Evolutionary conservation across 2,329 filamentous ascomycete species (phyloP).

Genomic region (Pseudogymnoascus sp.): DNA sequence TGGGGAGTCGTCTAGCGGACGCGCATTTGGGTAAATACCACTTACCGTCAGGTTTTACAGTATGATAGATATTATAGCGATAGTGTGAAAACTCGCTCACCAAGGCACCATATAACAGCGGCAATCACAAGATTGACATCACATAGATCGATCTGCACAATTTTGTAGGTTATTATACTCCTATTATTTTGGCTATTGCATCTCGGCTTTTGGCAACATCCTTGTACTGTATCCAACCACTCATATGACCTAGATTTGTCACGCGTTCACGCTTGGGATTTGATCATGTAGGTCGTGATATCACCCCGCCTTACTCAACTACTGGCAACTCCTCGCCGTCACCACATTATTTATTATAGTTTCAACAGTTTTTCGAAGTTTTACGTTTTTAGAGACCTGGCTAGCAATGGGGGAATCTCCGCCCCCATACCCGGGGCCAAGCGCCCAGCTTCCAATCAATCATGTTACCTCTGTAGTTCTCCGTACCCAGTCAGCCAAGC

Average conservation of each 20-base stretch:
- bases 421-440: neutral
- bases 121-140: neutral
- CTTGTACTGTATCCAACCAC: neutral
- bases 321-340: neutral
- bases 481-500: neutral
- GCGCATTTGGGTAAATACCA: neutral
- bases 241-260: neutral
- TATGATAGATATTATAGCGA: neutral
- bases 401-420: neutral
- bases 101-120: neutral
- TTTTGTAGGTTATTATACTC: neutral
- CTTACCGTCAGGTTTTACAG: neutral
- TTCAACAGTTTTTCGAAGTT: neutral
- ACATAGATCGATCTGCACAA: neutral
- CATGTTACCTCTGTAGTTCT: neutral
- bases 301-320: neutral
- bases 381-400: neutral
- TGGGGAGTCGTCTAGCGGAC: neutral
- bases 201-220: neutral
- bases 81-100: neutral
- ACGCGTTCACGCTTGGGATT: neutral
- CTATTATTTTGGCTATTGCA: neutral
- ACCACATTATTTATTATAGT: neutral
- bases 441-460: no score
- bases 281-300: neutral